Percentiles rank a stretch among this genome's conserved stretches.
Conservation (phyloP, 78 protist genomes). For the Ministeria vibrans region DNA sequence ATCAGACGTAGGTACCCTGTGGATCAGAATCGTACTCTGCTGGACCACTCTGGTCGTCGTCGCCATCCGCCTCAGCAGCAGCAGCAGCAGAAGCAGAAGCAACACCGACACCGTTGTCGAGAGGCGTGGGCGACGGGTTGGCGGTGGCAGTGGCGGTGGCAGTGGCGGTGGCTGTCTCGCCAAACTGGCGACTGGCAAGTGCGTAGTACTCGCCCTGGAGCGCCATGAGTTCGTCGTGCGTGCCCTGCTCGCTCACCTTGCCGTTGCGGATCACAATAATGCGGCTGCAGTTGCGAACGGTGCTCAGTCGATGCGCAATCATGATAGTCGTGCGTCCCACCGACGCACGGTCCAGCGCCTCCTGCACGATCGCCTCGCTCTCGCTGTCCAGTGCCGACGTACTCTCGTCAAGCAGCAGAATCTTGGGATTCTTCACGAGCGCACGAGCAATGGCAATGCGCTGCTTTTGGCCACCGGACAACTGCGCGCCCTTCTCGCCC, state of each 20-base stretch:
- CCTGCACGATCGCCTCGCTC: conserved; percentile 68
- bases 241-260: conserved; percentile 57
- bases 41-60: no score
- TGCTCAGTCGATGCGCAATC: conserved; percentile 79
- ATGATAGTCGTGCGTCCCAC: conserved; percentile 46
- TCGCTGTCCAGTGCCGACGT: conserved; percentile 82
- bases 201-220: not conserved
- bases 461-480: conserved; percentile 87
- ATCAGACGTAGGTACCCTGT: no score
- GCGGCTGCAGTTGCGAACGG: conserved; percentile 55
- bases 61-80: no score
- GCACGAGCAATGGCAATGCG: conserved; percentile 92
- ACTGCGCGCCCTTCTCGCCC: conserved; percentile 85
- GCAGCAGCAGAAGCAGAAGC: no score
- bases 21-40: no score
- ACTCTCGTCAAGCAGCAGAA: conserved; percentile 93
- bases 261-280: conserved; percentile 68
- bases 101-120: no score
- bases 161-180: no score
- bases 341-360: conserved; percentile 63
- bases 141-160: no score
- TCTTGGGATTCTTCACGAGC: conserved; percentile 73
- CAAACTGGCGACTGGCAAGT: conserved; percentile 8
- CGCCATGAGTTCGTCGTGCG: conserved; percentile 50
- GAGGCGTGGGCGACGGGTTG: no score